phyloP scores from a whole-genome alignment of 805 yeast genomes.

The Saturnispora sanitii region DNA sequence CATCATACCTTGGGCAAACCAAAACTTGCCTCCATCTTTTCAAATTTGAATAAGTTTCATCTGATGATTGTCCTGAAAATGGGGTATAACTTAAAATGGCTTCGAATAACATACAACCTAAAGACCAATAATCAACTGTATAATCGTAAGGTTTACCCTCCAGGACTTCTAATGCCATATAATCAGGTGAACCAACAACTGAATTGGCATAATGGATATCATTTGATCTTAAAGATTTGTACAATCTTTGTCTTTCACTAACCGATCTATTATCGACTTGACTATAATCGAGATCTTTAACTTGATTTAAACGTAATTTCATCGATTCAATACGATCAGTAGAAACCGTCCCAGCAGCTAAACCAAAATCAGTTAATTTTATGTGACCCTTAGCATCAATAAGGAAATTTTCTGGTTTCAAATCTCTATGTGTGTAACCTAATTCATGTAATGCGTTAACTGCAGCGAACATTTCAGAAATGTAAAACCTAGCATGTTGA shows the following conservation, averaged over 20 bases:
- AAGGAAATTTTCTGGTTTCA: slow-evolving; percentile 89
- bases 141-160: slow-evolving; percentile 91
- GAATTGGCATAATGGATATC: slow-evolving; percentile 88
- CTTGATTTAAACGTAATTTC: slow-evolving; percentile 55
- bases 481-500: slow-evolving; percentile 90
- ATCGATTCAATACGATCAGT: slow-evolving; percentile 88
- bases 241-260: slow-evolving; percentile 78
- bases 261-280: slow-evolving; percentile 53
- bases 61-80: slow-evolving; percentile 85
- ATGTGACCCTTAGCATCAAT: slow-evolving; percentile 88
- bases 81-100: slow-evolving; percentile 97
- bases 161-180: slow-evolving; percentile 95
- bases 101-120: slow-evolving; percentile 95
- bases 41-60: slow-evolving; percentile 89
- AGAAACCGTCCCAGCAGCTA: slow-evolving; percentile 94
- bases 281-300: slow-evolving; percentile 65
- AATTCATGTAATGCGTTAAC: slow-evolving; percentile 88
- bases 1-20: slow-evolving; percentile 83
- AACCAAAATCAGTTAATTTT: slow-evolving; percentile 90
- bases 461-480: slow-evolving; percentile 93
- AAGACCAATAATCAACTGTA: slow-evolving; percentile 97
- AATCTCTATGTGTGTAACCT: slow-evolving; percentile 94
- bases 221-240: slow-evolving; percentile 64
- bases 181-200: slow-evolving; percentile 96
- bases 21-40: slow-evolving; percentile 87